Evolutionary conservation across 768 basidiomycete genomes (phyloP), one percentile per base, ranked within the genome.

Genomic region (Crucibulum laeve): DNA sequence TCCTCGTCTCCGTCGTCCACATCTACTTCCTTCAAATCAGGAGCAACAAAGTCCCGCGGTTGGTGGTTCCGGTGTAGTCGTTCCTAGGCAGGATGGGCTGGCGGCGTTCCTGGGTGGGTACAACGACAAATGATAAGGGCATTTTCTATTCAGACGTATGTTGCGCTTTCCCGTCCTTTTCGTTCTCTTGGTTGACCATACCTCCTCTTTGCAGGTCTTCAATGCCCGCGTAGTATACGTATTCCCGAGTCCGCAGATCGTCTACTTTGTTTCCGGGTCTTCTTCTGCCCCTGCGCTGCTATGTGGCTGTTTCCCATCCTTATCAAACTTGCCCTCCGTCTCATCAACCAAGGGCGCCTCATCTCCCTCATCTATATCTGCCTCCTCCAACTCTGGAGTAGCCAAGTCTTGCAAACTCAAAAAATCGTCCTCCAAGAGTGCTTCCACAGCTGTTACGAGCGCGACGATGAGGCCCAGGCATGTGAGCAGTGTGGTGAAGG

Each of bases 101-200:
- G 53, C 65, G 23, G 47, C 54, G 4, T 44, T 65, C 4, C 53
- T 52, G 5, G 49, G 61, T 15, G 52, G 52, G 14, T 18, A 45
- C 36, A 48, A 24, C 43, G 46, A 51, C 35, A 56, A 69, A 53
- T 25, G 85, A 89, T 50, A 79, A 86, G 3, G 87, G 87, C 36
- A 83, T 90, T 58, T 76, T 77, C 45, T 77, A 71, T 47, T 70
- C 73, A n/a, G 56, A 63, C 33, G 76, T 74, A 52, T 50, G 64
- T 34, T 38, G 17, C 32, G 14, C 36, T 7, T 2, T n/a, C 5
- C 5, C 4, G 42, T 18, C 4, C 28, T 26, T 21, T 22, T n/a
- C n/a, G n/a, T 15, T 33, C 24, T 47, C 13, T 43, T 53, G 1
- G 24, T 10, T 32, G 5, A n/a, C n/a, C n/a, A n/a, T n/a, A n/a